Base-by-base conservation (phyloP, 192 early-diverging fungal genomes). In the Umbelopsis sp. region DNA sequence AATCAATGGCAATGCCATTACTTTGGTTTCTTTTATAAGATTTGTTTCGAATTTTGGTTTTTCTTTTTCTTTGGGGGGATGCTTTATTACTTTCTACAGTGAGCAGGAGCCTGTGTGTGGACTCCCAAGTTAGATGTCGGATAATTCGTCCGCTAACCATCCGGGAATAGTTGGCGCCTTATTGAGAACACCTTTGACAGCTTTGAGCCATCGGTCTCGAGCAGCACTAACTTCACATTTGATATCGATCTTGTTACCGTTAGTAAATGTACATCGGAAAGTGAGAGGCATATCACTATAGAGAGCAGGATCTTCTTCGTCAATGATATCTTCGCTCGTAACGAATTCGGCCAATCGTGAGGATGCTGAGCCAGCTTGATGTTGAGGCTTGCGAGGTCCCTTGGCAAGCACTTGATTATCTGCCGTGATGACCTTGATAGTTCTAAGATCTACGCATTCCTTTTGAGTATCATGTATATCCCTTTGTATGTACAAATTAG, bases 121-220 rank as follows among this genome's bases (percentile, higher is more conserved):
- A 52, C 25, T 9, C 25, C 51, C 21, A 25, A 11, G 22, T 52
- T 61, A 61, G 30, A 61, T 61, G 30, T 16, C 33, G n/a, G 55
- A 61, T 33, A 61, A 30, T 25, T 61, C 55, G 27, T 61, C 27
- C 33, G 30, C 55, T 35, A 61, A 18, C 55, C 55, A 61, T 33
- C 55, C 55, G 27, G 55, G 55, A 18, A 61, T 61, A 35, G 55
- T 35, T n/a, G 55, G 55, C 27, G 55, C 55, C 55, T 61, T 61
- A 30, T 61, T 61, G 27, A 61, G 27, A n/a, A 61, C 55, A 18
- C 55, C 55, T 35, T 61, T 61, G 30, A 61, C 25, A 7, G 55
- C 55, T 16, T 61, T 61, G 12, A 61, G 55, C 55, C 55, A 61
- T n/a, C 55, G 55, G 25, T 61, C 55, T 15, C 30, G 55, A 61